phyloP scores from a whole-genome alignment of 2,329 filamentous ascomycete species.

The Cladorrhinum sp. region DNA sequence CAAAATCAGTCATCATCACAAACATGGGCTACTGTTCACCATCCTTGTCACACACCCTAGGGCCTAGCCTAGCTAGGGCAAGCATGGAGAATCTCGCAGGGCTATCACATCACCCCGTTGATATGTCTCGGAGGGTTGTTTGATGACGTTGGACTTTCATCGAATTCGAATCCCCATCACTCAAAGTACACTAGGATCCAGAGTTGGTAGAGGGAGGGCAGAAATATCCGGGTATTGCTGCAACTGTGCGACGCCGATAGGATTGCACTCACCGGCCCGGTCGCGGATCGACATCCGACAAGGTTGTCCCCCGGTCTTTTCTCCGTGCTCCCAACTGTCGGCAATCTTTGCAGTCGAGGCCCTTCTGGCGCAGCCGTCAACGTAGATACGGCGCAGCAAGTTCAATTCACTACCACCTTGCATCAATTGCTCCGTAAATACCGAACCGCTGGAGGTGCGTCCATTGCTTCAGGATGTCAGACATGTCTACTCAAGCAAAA shows the following conservation, averaged over 20 bases:
- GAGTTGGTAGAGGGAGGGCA: too few species aligned
- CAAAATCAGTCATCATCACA: constrained; percentile 4
- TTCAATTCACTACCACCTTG: neutral
- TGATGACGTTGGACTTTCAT: too few species aligned
- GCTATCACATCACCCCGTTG: neutral
- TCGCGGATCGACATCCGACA: constrained; percentile 1
- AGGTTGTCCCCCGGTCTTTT: constrained; percentile 1
- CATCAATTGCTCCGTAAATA: too few species aligned
- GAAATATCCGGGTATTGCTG: neutral
- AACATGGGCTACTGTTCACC: neutral
- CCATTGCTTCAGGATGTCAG: neutral
- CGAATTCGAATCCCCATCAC: neutral
- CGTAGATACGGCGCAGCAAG: constrained; percentile 1
- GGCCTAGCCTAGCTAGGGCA: neutral
- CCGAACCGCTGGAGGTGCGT: too few species aligned
- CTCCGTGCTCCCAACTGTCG: neutral
- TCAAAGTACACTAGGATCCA: too few species aligned
- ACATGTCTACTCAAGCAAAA: too few species aligned
- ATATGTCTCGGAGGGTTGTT: neutral
- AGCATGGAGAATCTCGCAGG: too few species aligned
- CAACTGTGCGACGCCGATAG: constrained; percentile 5
- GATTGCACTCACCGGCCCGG: neutral
- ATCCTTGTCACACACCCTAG: neutral
- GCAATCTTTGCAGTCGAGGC: neutral
- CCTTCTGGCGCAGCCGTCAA: neutral